Evolutionary conservation across 306 rosid species (phyloP), one percentile per base, ranked within the genome.

Genomic region (Heteromeles arbutifolia): DNA sequence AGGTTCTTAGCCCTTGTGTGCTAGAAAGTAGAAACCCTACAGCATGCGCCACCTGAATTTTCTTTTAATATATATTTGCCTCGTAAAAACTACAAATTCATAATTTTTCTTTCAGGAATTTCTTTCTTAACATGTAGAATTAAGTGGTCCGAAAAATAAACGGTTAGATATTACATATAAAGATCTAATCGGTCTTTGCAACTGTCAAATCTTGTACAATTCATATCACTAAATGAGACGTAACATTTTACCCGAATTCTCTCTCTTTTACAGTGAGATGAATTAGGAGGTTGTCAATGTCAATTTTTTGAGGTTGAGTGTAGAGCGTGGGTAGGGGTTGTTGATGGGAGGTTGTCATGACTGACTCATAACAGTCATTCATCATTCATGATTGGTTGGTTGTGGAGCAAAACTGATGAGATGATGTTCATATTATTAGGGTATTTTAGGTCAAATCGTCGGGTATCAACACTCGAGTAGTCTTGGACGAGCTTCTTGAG

Each of bases 271-370:
- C 6, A 0, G 4, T 34, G 21, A 37, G 22, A 13, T 34, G 53
- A 77, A 69, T 80, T 84, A 74, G 87, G 85, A 84, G 87, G 78
- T 19, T 77, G 87, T 84, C 87, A 77, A 77, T 65, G 70, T 80
- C 87, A 73, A 14, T 75, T 44, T 69, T 64, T 62, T 50, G 67
- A 29, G 61, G 15, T 45, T 54, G 56, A 74, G 67, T 25, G 26
- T n/a, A 56, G 32, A 34, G 68, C 25, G 37, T 77, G 59, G 77
- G 80, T 80, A 74, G 79, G 74, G 79, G 79, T 76, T 59, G 82
- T 76, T 73, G 87, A 84, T 63, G 74, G 70, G 81, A 29, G 59
- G 44, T 21, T 74, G 77, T 70, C 83, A 70, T 64, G 43, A 31
- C 22, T 74, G 70, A 74, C 22, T 62, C 61, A 28, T 74, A 58